phyloP scores from a whole-genome alignment of 2,329 filamentous ascomycete genomes.

The Bipolaris cookei region DNA sequence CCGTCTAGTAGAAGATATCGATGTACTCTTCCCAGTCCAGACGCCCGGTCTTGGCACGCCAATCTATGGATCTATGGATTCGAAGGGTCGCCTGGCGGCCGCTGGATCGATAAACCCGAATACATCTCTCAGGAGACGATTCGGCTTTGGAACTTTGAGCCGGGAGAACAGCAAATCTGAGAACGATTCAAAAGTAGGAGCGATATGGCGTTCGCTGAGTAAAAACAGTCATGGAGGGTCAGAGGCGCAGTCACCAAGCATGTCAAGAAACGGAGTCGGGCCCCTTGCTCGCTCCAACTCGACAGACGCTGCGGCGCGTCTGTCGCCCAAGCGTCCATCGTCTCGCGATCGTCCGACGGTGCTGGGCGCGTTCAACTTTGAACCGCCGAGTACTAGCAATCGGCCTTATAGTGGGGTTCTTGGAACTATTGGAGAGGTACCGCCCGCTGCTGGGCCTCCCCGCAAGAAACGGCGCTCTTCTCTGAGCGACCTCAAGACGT shows the following conservation, averaged over 20 bases:
- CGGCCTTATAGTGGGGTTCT: constrained; percentile 40
- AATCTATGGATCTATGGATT: constrained; percentile 65
- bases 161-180: constrained; percentile 80
- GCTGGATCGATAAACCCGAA: constrained; percentile 84
- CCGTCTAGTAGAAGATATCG: constrained; percentile 85
- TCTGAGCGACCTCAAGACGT: constrained; percentile 78
- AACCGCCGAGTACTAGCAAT: constrained; percentile 50
- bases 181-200: constrained; percentile 71
- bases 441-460: constrained; percentile 45
- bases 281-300: constrained; percentile 73
- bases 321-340: constrained; percentile 58
- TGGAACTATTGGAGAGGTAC: constrained; percentile 60
- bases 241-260: constrained; percentile 61
- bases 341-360: constrained; percentile 63
- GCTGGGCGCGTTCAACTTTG: constrained; percentile 57
- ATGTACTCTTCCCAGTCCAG: constrained; percentile 79
- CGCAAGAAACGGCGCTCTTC: constrained; percentile 87
- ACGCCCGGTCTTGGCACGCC: constrained; percentile 55
- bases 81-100: constrained; percentile 64
- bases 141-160: constrained; percentile 77
- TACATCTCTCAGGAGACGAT: constrained; percentile 83
- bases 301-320: constrained; percentile 71
- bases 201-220: constrained; percentile 86
- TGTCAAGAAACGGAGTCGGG: constrained; percentile 66
- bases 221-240: constrained; percentile 64